phyloP scores from a whole-genome alignment of 2,329 filamentous ascomycete genomes.

The Cladosporium sp. region DNA sequence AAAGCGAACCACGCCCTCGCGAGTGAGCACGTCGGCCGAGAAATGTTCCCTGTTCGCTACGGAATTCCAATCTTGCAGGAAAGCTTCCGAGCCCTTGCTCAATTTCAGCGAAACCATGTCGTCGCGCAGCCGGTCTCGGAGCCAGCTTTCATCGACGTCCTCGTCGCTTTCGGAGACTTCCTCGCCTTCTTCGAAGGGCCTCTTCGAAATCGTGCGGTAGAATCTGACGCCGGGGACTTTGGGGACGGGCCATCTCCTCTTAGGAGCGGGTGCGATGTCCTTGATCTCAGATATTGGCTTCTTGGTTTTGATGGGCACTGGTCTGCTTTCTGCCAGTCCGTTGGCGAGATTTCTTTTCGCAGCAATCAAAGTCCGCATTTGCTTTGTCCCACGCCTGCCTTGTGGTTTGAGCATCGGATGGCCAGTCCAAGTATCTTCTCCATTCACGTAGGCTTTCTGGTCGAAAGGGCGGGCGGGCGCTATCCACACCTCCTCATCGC shows the following conservation, averaged over 20 bases:
- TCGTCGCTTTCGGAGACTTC: slow-evolving; percentile 42
- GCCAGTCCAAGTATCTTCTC: slow-evolving; percentile 32
- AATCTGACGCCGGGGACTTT: slow-evolving; percentile 33
- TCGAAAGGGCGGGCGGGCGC: slow-evolving; percentile 35
- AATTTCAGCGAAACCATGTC: slow-evolving; percentile 24
- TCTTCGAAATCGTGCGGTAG: slow-evolving; percentile 38
- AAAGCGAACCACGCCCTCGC: slow-evolving; percentile 40
- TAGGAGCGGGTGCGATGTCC: slow-evolving; percentile 8
- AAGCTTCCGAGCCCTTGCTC: slow-evolving; percentile 25
- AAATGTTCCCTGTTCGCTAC: slow-evolving; percentile 36
- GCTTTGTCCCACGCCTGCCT: neutral
- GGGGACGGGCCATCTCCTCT: slow-evolving; percentile 32
- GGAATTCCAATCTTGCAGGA: slow-evolving; percentile 35
- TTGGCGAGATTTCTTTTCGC: neutral
- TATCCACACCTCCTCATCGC: slow-evolving; percentile 29
- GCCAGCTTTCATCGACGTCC: slow-evolving; percentile 37
- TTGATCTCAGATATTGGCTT: neutral
- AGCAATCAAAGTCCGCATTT: neutral
- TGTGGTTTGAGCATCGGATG: neutral
- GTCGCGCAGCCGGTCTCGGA: slow-evolving; percentile 29
- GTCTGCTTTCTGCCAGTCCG: neutral
- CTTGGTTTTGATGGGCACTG: neutral
- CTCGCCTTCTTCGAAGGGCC: slow-evolving; percentile 35
- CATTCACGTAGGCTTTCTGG: slow-evolving; percentile 29
- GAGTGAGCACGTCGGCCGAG: slow-evolving; percentile 29